Evolutionary conservation across 2,329 filamentous ascomycete species (phyloP), one percentile per base, ranked within the genome.

Genomic region (Biscogniauxia marginata): DNA sequence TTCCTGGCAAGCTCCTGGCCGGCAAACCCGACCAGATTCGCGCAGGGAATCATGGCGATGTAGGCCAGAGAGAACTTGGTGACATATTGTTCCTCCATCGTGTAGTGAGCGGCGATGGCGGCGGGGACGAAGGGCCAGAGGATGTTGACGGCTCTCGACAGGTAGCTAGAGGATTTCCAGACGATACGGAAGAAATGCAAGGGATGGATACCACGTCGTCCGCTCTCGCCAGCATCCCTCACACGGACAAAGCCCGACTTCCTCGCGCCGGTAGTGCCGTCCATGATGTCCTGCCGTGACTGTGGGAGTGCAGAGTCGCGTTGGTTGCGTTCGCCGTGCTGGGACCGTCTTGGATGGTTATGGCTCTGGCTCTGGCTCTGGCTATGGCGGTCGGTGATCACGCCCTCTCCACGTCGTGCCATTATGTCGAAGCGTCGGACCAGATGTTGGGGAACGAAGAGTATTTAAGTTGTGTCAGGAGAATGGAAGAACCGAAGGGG

Each of bases 101-200:
- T 65, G 45, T 73, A 85, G 67, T 73, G 76, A 52, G 90, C 75
- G n/a, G 79, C 85, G 62, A 92, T 85, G 18, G 88, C 88, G 24
- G 83, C 84, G 6, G 88, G 88, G 1, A 91, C 88, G 58, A 90
- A 78, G 4, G 89, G 89, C 88, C 88, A 92, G 34, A 92, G 79
- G 22, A 90, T 65, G 68, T 91, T 91, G 66, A 89, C 86, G 50
- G 79, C 68, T 68, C 81, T 81, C 7, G 88, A 90, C 11, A 84
- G 75, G 24, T 76, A 80, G 67, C 84, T 87, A 24, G 84, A 84
- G 46, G 87, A 90, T 50, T 73, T 77, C 73, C 84, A 86, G 68
- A 80, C 81, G 53, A 91, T 86, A 60, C 73, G 76, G 25, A 90
- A 63, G 67, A 91, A 89, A 53, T 84, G 79, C 46, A 80, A 52